Evolutionary conservation across 345 rosid species (phyloP), one percentile per base, ranked within the genome.

Genomic region (Laguncularia racemosa): DNA sequence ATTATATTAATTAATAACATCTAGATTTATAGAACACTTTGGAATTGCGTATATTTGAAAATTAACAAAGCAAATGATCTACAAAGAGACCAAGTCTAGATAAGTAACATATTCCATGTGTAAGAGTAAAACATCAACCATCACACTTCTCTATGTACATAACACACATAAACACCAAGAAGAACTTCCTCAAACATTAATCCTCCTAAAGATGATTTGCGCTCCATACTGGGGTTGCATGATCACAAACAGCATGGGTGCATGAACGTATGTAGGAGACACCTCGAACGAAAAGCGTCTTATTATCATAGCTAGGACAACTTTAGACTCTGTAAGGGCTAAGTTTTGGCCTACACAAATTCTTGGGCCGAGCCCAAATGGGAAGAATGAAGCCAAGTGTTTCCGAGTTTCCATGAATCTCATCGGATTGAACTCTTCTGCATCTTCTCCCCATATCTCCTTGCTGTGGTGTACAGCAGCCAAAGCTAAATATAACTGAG

Each of bases 141-240:
- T 33, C 40, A 33, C 7, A 4, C 9, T 33, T 6, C 40, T 33
- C 40, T 33, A 33, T 33, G 9, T 4, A 33, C 40, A 33, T 8
- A 23, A 10, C 15, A 46, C 17, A 44, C 15, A 45, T 40, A 44
- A 10, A 48, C 15, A 40, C 55, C 14, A 15, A 57, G n/a, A 21
- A 57, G 16, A 17, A 16, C 0, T 52, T 47, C 18, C 18, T 40
- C 20, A 20, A 8, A 6, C 13, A 48, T 62, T 3, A 21, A 68
- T 73, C 76, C 67, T 86, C 50, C 55, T 71, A 44, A 89, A 69
- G 52, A 90, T 71, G 20, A 87, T 67, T 21, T 77, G 95, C 13
- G 87, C 81, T 61, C 96, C 97, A 23, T 78, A 21, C 62, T 84
- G 91, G 20, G 96, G 96, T 65, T 77, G 83, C 75, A 73, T 46